Evolutionary conservation across 2,329 filamentous ascomycete genomes (phyloP).

Genomic region (Fusarium nelsonii): DNA sequence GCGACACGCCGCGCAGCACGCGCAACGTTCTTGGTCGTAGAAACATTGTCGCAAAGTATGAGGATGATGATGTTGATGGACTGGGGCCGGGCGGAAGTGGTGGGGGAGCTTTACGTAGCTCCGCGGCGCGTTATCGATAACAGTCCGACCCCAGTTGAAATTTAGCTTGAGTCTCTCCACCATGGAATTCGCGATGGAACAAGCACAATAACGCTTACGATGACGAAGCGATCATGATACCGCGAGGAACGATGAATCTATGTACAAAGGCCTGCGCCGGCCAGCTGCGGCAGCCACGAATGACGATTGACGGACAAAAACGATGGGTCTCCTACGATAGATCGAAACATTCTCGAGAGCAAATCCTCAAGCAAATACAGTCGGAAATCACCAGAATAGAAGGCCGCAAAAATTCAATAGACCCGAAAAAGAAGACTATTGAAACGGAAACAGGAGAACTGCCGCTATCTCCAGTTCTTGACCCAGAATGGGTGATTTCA

Average conservation of each 20-base stretch:
- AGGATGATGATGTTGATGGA: slow-evolving; percentile 20
- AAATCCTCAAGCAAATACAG: slow-evolving; percentile 50
- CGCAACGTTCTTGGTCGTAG: slow-evolving; percentile 49
- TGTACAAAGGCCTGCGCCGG: slow-evolving; percentile 39
- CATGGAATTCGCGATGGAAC: slow-evolving; percentile 1
- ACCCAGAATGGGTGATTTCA: slow-evolving; percentile 62
- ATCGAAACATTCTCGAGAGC: slow-evolving; percentile 43
- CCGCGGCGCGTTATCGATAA: slow-evolving; percentile 34
- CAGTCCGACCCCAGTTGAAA: slow-evolving; percentile 21
- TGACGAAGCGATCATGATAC: slow-evolving; percentile 35
- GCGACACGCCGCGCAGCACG: slow-evolving; percentile 53
- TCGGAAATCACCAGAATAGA: slow-evolving; percentile 50
- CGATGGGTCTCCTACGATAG: slow-evolving; percentile 53
- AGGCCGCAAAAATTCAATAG: slow-evolving; percentile 39
- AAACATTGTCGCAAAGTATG: slow-evolving; percentile 45
- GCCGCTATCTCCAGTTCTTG: slow-evolving; percentile 67
- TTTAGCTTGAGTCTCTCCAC: slow-evolving; percentile 2
- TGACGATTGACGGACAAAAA: slow-evolving; percentile 27
- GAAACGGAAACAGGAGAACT: slow-evolving; percentile 60
- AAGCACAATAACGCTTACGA: slow-evolving; percentile 21
- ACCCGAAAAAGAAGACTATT: slow-evolving; percentile 51
- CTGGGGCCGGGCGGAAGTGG: slow-evolving; percentile 38
- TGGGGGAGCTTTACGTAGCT: slow-evolving; percentile 45
- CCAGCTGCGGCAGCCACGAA: slow-evolving; percentile 13
- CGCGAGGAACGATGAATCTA: slow-evolving; percentile 47